Base-by-base conservation (phyloP, 345 rosid genomes). In the Adansonia digitata region DNA sequence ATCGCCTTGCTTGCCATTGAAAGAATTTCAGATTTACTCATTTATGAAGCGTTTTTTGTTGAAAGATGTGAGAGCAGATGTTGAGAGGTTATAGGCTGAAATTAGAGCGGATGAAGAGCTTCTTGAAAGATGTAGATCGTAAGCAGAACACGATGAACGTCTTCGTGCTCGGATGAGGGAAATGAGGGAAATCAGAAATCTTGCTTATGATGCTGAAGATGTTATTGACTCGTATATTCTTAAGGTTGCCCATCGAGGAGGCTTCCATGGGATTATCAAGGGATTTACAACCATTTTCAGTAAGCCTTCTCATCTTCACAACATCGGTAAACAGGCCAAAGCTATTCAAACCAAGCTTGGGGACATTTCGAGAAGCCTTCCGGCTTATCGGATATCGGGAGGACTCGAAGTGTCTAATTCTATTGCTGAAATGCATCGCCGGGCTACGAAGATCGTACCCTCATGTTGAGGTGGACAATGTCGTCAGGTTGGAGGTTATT, bases 81-180 rank as follows among this genome's bases (percentile, higher is more conserved):
- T 77, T 1, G 20, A 69, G 73, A 13, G 31, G 14, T 10, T 81
- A 35, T 72, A 71, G 0, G 56, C 13, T 9, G 77, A n/a, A 75
- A 71, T 59, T 78, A 5, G 26, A 29, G 6, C 42, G 77, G 46
- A 62, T 77, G 31, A 35, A 24, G 17, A 4, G 77, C 53, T 64
- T 71, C 70, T 20, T 81, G 43, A 46, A 72, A 1, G 79, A 75
- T 39, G 79, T 60, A 0, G 79, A 81, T 4, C 15, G 26, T 0
- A 22, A 34, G 60, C 60, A 17, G 78, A 57, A 7, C 34, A 71
- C 2, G 39, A 57, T 5, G n/a, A 64, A 0, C 52, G 24, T 7
- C 20, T 74, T 4, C 56, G 57, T 13, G 48, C 52, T 18, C 46
- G 69, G 15, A n/a, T n/a, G n/a, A n/a, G n/a, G n/a, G n/a, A n/a